These are phyloP conservation scores for Phalaenopsis aphrodite DNA, from an alignment of 106 monocot genomes.

Conservation along the genomic window DNA sequence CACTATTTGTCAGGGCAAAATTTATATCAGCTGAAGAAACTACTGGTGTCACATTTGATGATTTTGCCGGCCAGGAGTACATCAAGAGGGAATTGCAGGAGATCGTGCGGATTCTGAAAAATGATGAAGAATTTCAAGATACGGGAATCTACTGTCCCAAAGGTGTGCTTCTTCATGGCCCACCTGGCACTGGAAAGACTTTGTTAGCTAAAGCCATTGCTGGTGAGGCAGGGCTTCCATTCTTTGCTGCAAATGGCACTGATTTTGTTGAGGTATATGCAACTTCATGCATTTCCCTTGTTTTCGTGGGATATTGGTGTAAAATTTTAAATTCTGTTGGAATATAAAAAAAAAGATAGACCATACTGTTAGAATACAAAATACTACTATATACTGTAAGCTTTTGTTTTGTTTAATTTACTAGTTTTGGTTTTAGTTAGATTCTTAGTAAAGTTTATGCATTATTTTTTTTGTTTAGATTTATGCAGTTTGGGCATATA, in stretches of 20 bases:
- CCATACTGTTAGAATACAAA: not conserved
- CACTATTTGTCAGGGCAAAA: slow-evolving; percentile 52
- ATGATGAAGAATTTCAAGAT: slow-evolving; percentile 77
- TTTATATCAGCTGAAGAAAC: slow-evolving; percentile 94
- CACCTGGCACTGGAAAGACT: slow-evolving; percentile 86
- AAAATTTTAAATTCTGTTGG: not conserved
- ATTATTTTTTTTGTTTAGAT: not conserved
- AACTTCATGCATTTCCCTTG: not conserved
- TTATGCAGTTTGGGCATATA: not conserved
- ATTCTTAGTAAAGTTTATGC: not conserved
- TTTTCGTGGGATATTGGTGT: not conserved
- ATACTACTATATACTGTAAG: not conserved
- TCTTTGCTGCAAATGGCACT: slow-evolving; percentile 91
- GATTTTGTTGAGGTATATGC: slow-evolving; percentile 80
- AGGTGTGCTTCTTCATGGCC: slow-evolving; percentile 88
- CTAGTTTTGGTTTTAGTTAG: not conserved
- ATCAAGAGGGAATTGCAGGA: slow-evolving; percentile 79
- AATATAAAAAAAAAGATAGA: not conserved
- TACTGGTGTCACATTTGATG: slow-evolving; percentile 85
- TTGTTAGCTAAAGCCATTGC: slow-evolving; percentile 87
- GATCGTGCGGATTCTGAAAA: slow-evolving; percentile 73
- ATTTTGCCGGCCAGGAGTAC: slow-evolving; percentile 95
- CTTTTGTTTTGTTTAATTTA: not conserved
- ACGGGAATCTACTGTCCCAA: slow-evolving; percentile 89
- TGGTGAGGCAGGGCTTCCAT: slow-evolving; percentile 89